Conservation (phyloP, 1,284 basidiomycete genomes). For the Melampsora abietis-canadensis region DNA sequence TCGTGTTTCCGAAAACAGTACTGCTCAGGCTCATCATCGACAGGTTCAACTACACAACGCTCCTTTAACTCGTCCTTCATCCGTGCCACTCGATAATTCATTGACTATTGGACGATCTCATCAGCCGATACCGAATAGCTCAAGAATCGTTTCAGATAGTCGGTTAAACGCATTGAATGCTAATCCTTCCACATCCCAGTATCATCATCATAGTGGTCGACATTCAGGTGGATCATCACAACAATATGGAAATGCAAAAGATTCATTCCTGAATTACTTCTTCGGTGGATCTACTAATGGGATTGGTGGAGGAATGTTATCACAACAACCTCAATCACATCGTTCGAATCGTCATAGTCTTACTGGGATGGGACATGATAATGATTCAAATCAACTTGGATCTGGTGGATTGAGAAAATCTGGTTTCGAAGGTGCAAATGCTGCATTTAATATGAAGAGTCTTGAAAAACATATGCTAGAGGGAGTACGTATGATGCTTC, state of each 20-base stretch:
- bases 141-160: constrained; percentile 41
- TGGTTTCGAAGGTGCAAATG: constrained; percentile 69
- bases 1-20: constrained; percentile 13
- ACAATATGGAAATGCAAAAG: constrained; percentile 59
- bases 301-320: constrained; percentile 18
- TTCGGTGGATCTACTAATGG: constrained; percentile 62
- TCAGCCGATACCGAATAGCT: constrained; percentile 51
- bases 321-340: constrained; percentile 23
- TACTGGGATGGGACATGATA: background rate
- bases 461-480: constrained; percentile 72
- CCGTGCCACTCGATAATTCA: constrained; percentile 28
- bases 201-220: constrained; percentile 56
- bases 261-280: constrained; percentile 92
- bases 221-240: constrained; percentile 52
- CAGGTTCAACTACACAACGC: constrained; percentile 16
- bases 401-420: constrained; percentile 56
- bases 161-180: constrained; percentile 48
- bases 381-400: constrained; percentile 19
- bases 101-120: constrained; percentile 50
- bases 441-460: constrained; percentile 98
- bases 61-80: constrained; percentile 30
- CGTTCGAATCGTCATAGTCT: constrained; percentile 1
- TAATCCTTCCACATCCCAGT: constrained; percentile 18
- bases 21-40: constrained; percentile 14
- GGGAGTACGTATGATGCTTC: constrained; percentile 46